Evolutionary conservation across 2,329 filamentous ascomycete genomes (phyloP), one percentile per base, ranked within the genome.

Genomic region (Helminthosporium solani): DNA sequence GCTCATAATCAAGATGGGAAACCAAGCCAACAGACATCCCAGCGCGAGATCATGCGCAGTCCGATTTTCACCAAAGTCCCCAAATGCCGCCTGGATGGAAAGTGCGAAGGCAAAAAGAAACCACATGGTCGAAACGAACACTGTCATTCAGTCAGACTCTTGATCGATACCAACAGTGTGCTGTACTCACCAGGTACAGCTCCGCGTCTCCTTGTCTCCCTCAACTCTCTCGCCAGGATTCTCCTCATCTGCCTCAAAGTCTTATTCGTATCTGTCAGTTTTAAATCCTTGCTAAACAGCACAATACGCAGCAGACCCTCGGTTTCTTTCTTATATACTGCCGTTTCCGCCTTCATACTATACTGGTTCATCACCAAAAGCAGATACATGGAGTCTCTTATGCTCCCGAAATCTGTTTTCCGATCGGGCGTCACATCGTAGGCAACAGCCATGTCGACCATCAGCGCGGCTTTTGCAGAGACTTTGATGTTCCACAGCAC

Each of bases 301-400:
- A 65, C 67, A 9, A 74, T 66, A 2, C 72, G 61, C 9, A 75
- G 57, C 14, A 75, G 47, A 2, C 64, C 69, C 41, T 74, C 72
- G 0, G 70, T 67, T 38, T 66, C 60, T 40, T 64, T 70, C 15
- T 53, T 52, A 5, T 47, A 44, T 2, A 49, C 16, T 7, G 50
- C 53, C 4, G 49, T 50, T 25, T 57, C 63, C 16, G 57, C 56
- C 31, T 68, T 68, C 43, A 73, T 64, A 3, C 61, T 72, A 47
- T 73, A 76, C 52, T 76, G 74, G 36, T 75, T 75, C 64, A 75
- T 72, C 5, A 68, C 69, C 38, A 69, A 64, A 15, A 77, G 60
- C 14, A 77, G 63, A 42, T 71, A 75, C 54, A 76, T 68, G 0
- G 72, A 74, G 47, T 77, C 74, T 30, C 73, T 52, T 42, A 74